These are phyloP conservation scores for Hypsizygus ulmarius DNA, from an alignment of 1,284 basidiomycete genomes.

Conservation along the genomic window DNA sequence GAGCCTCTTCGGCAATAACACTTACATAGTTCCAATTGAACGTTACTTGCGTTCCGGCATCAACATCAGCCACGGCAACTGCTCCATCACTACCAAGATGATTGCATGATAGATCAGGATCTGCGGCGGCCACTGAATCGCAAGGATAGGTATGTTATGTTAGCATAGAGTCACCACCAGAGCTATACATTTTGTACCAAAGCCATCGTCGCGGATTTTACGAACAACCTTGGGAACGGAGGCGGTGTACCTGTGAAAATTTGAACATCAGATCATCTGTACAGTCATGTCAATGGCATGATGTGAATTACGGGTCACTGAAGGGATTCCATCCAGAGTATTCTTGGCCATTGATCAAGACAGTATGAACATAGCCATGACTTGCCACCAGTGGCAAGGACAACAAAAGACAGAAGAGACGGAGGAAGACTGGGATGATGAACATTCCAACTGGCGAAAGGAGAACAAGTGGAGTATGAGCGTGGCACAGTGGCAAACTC, in stretches of 20 bases:
- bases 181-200: constrained; percentile 22
- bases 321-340: constrained; percentile 40
- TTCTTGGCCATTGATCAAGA: constrained; percentile 27
- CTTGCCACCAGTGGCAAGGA: constrained; percentile 20
- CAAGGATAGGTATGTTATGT: not conserved
- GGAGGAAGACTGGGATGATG: not conserved
- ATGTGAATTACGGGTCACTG: constrained; percentile 29
- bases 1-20: constrained; percentile 1
- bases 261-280: constrained; percentile 1
- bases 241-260: constrained; percentile 24
- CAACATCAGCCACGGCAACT: constrained; percentile 27
- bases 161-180: not conserved
- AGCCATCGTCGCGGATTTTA: constrained; percentile 34
- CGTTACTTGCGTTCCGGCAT: constrained; percentile 32
- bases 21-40: constrained; percentile 39
- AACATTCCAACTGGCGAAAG: not conserved
- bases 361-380: constrained; percentile 35
- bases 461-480: not conserved
- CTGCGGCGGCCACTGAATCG: constrained; percentile 24
- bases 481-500: too few relatives aligned
- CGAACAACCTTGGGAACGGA: constrained; percentile 30
- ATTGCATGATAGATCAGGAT: constrained; percentile 34
- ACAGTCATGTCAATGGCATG: not conserved
- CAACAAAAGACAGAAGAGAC: constrained; percentile 4
- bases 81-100: constrained; percentile 33